These are phyloP conservation scores for Hericium coralloides DNA, from an alignment of 768 basidiomycete genomes.

Conservation along the genomic window DNA sequence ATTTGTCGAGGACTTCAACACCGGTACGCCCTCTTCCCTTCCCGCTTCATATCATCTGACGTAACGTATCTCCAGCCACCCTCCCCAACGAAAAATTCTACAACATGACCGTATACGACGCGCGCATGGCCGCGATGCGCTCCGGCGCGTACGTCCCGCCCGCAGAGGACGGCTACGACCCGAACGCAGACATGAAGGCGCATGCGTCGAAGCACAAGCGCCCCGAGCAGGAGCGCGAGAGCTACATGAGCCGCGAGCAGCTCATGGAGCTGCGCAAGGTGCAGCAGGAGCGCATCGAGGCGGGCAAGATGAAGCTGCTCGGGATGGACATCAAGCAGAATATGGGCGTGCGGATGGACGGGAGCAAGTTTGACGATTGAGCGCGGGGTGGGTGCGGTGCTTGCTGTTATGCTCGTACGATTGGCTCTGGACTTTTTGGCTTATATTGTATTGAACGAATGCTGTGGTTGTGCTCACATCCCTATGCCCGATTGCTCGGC, in stretches of 20 bases:
- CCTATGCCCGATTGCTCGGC: too few relatives aligned
- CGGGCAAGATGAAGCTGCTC: constrained; percentile 78
- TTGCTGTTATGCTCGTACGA: too few relatives aligned
- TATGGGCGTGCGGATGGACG: constrained; percentile 86
- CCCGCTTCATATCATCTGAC: not conserved
- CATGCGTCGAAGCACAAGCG: constrained; percentile 66
- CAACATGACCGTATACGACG: constrained; percentile 78
- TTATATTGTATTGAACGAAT: too few relatives aligned
- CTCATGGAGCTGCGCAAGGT: constrained; percentile 73
- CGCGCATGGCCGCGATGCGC: constrained; percentile 75
- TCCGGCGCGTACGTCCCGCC: constrained; percentile 78
- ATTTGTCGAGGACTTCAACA: constrained; percentile 81
- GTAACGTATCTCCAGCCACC: constrained; percentile 46
- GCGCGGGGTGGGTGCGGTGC: too few relatives aligned
- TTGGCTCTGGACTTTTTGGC: too few relatives aligned
- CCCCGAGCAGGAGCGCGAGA: constrained; percentile 54
- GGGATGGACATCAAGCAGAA: constrained; percentile 83
- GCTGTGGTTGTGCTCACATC: too few relatives aligned
- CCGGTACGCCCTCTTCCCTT: constrained; percentile 35
- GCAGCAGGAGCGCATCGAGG: constrained; percentile 79
- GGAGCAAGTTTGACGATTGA: constrained; percentile 45
- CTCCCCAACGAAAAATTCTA: constrained; percentile 95
- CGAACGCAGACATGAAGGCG: constrained; percentile 76
- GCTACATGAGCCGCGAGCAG: constrained; percentile 71
- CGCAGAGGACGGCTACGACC: constrained; percentile 66